Conservation (phyloP, 1,284 basidiomycete species). For the Heterobasidion annosum region DNA sequence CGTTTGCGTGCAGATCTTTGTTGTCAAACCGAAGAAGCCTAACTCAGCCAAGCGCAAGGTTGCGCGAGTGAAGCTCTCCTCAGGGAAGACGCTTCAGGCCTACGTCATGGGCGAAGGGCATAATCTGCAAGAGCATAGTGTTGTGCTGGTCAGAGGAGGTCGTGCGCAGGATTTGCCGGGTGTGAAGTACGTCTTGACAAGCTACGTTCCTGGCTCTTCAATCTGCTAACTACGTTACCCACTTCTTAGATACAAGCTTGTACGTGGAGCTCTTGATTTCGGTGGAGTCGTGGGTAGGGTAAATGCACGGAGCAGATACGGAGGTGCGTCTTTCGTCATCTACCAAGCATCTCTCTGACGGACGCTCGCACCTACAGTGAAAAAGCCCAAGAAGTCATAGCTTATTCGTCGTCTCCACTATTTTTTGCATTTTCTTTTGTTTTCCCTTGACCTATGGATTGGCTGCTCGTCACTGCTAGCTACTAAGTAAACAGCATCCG, state of each 20-base stretch:
- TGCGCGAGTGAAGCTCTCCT: slow-evolving; percentile 87
- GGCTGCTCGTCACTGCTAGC: not conserved
- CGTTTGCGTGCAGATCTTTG: slow-evolving; percentile 80
- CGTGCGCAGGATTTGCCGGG: slow-evolving; percentile 96
- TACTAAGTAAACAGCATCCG: not conserved
- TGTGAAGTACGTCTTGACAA: slow-evolving; percentile 62
- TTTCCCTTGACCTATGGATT: not conserved
- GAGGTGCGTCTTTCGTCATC: slow-evolving; percentile 48
- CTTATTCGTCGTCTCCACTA: not conserved
- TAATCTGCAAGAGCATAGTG: slow-evolving; percentile 96
- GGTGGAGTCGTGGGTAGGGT: slow-evolving; percentile 83
- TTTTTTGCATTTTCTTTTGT: not conserved
- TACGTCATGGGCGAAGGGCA: slow-evolving; percentile 98
- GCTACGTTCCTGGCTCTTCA: not conserved
- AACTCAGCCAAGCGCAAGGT: slow-evolving; percentile 99
- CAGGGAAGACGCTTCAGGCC: slow-evolving; percentile 85
- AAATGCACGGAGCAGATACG: slow-evolving; percentile 87
- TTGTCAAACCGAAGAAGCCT: slow-evolving; percentile 92
- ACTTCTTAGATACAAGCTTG: slow-evolving; percentile 78
- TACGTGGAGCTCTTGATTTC: slow-evolving; percentile 90
- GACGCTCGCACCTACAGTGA: slow-evolving; percentile 38
- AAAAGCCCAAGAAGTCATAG: slow-evolving; percentile 74
- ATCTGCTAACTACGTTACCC: not conserved
- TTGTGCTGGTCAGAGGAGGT: slow-evolving; percentile 90
- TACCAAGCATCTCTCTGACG: slow-evolving; percentile 6